Evolutionary conservation across 305 asterid species (phyloP), one percentile per base, ranked within the genome.

Genomic region (Solanum hybrid): DNA sequence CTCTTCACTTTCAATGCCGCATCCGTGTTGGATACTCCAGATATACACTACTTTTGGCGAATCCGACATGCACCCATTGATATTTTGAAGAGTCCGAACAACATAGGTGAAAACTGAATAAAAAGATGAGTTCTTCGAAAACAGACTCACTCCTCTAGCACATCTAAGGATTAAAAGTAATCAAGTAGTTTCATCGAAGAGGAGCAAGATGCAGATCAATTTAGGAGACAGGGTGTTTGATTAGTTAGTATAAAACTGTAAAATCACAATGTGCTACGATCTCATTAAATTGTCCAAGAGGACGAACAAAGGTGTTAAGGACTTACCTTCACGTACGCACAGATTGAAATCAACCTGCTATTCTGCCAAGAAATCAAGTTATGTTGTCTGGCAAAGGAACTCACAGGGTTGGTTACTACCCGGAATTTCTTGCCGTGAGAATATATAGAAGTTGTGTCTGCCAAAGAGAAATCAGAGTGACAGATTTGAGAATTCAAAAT

Each of bases 311-410:
- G 84, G 76, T 77, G 79, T 37, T 45, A 34, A 79, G 65, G 86
- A 65, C 89, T 27, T 91, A 97, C 99, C 99, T 94, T 97, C 96
- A 70, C 93, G 92, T 89, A 96, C 87, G 90, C 98, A 97, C 72
- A 92, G 41, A 91, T 97, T 97, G 95, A 97, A 97, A 95, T 97
- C 97, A 85, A 97, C 96, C 92, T 96, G 94, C 91, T 95, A 95
- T 91, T 91, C 94, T 37, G 98, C 97, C 96, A 97, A 91, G 95
- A 97, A 96, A 87, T 97, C 98, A 88, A 97, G 89, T 6, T 98
- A 97, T 70, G 97, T 91, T 80, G 98, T 96, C 94, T 97, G 99
- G 93, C 99, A 97, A 89, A 95, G 93, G 91, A 97, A 97, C 88
- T 96, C 99, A 87, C 65, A 27, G 7, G 95, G 91, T 45, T 77